Base-by-base conservation (phyloP, 371 early-diverging fungal species). In the Caulochytrium protostelioides region DNA sequence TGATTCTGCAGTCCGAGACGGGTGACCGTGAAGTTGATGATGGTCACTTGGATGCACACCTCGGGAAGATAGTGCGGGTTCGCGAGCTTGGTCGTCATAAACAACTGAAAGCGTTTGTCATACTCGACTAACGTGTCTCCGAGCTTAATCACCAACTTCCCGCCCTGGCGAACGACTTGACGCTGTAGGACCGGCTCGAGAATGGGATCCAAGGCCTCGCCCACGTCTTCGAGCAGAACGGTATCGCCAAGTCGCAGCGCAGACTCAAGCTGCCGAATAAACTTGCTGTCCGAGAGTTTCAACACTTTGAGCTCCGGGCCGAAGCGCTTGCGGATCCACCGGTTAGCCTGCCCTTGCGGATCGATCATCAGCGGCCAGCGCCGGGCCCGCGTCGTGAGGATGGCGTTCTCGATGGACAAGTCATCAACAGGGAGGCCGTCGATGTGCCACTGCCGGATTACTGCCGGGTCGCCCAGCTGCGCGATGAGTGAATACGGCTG, bases 301-400 rank as follows among this genome's bases (percentile, higher is more conserved):
- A 65, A 39, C 2, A 59, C 44, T 36, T 57, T 55, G 6, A 65
- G 41, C 4, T 61, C 47, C 10, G 39, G 13, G 14, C 62, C 60
- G 32, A 59, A 62, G 54, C 53, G 51, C 6, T 47, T 34, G 8
- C 59, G 33, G 22, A 66, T 66, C 67, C 67, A 66, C 10, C 57
- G 24, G 37, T 66, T 66, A 12, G 67, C 67, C 42, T 66, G 67
- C 1, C 67, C 61, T 39, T 62, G 63, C 0, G 67, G 67, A 42
- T 66, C 67, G 37, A 66, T 66, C 67, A 66, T 66, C 15, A 66
- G 42, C 4, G 67, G 67, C 67, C 67, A 66, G 28, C 63, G 35
- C 22, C 67, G 26, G 1, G 63, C 63, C 20, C 61, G 40, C 0
- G 67, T 60, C 3, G 62, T 63, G 10, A 66, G 37, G 26, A 66